Conservation (phyloP, 345 rosid genomes). For the Draba incana region DNA sequence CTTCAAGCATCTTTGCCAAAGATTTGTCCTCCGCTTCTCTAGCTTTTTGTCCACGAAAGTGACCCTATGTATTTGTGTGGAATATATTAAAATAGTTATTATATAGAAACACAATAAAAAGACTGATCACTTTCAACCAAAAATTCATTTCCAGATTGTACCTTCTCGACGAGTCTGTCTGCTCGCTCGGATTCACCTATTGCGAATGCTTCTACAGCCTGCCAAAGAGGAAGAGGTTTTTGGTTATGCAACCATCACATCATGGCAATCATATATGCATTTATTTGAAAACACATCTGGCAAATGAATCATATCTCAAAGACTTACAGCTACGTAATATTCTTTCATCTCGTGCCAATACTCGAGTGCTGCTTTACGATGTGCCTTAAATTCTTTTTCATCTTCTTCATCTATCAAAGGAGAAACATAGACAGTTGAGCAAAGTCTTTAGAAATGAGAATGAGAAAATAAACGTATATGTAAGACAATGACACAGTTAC, state of each 20-base stretch:
- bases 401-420: slow-evolving; percentile 45
- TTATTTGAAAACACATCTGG: background rate
- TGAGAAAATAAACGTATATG: slow-evolving; percentile 18
- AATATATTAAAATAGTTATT: slow-evolving; percentile 20
- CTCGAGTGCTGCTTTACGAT: slow-evolving; percentile 64
- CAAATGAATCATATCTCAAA: slow-evolving; percentile 4
- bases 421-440: slow-evolving; percentile 31
- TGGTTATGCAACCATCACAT: slow-evolving; percentile 32
- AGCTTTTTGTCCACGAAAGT: slow-evolving; percentile 55
- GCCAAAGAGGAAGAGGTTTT: slow-evolving; percentile 30
- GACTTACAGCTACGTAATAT: slow-evolving; percentile 66
- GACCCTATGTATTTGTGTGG: slow-evolving; percentile 51
- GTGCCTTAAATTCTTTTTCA: slow-evolving; percentile 50
- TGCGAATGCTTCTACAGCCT: slow-evolving; percentile 63
- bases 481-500: slow-evolving; percentile 35
- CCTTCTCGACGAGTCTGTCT: slow-evolving; percentile 52
- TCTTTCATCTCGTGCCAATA: slow-evolving; percentile 59
- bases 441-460: slow-evolving; percentile 9
- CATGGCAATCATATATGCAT: slow-evolving; percentile 17
- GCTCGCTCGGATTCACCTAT: slow-evolving; percentile 57
- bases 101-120: slow-evolving; percentile 17
- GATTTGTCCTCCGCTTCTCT: slow-evolving; percentile 65
- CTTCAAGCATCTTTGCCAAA: slow-evolving; percentile 50
- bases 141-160: slow-evolving; percentile 30
- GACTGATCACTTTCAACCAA: slow-evolving; percentile 8